Base-by-base conservation (phyloP, 306 rosid genomes). In the Cucurbita moschata region DNA sequence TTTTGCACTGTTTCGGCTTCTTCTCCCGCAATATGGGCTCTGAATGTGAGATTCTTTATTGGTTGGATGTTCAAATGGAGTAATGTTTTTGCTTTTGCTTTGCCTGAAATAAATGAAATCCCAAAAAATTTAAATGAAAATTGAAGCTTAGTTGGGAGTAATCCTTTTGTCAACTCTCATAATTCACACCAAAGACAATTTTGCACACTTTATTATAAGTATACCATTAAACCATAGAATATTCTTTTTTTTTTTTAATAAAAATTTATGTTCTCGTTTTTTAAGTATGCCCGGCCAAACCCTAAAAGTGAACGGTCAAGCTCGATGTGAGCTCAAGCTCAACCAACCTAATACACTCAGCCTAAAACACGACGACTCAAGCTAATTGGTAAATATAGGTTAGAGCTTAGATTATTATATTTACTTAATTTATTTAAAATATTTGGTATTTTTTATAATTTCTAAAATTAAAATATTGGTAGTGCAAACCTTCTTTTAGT, bases 1-100 rank as follows among this genome's bases (percentile, higher is more conserved):
- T 58, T 57, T 82, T 86, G 59, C 56, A n/a, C 72, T 71, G 69
- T 65, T 35, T 71, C 81, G 30, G 66, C 50, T 81, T 50, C 54
- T 74, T 79, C 62, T 76, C 74, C 54, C 50, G 74, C 74, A 69
- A 47, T 14, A 47, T 47, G 57, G 58, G 46, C 59, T 69, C 58
- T 50, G 74, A 69, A 26, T 23, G 59, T 49, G 74, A 49, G 74
- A 50, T 50, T 68, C 56, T 68, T 68, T 68, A 21, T 44, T 69
- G 57, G 74, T 69, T 23, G 59, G 44, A 69, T 69, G 74, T 2
- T 69, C 44, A 30, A 11, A 69, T 49, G 30, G 49, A 50, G 74
- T 11, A 26, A 49, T 50, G 57, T 11, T 47, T 49, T 49, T 69
- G 43, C 13, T 13, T 68, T 9, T 2, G 42, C 47, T 49, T 47